Evolutionary conservation across 371 early-diverging fungal species (phyloP).

Genomic region (Mortierella sp.): DNA sequence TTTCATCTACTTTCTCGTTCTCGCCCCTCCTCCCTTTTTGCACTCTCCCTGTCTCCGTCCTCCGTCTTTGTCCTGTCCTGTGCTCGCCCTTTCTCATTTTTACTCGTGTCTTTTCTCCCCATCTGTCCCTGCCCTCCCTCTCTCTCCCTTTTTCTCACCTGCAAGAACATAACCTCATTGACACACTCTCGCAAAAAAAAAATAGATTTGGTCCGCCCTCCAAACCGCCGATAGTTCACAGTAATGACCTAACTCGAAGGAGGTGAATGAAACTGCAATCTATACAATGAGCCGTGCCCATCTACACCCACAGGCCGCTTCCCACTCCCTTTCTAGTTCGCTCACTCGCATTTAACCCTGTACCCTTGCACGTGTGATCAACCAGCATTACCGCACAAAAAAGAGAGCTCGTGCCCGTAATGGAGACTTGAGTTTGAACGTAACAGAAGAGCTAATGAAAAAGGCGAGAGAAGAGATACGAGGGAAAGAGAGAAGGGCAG

Average conservation of each 20-base stretch:
- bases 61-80: background rate
- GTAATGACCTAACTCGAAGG: background rate
- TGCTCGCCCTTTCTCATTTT: background rate
- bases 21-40: background rate
- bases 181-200: background rate
- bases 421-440: background rate
- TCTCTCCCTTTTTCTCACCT: background rate
- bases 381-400: background rate
- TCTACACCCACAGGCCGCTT: background rate
- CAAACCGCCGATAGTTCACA: background rate
- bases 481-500: background rate
- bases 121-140: background rate
- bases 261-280: background rate
- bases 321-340: background rate
- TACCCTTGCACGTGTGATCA: background rate
- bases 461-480: background rate
- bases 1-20: background rate
- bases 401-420: background rate
- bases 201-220: background rate
- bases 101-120: background rate
- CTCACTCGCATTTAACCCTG: background rate
- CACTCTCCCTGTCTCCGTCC: background rate
- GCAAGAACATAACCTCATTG: background rate
- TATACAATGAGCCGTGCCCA: background rate
- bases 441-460: background rate